Conservation (phyloP, 306 rosid genomes). For the Fagus crenata region DNA sequence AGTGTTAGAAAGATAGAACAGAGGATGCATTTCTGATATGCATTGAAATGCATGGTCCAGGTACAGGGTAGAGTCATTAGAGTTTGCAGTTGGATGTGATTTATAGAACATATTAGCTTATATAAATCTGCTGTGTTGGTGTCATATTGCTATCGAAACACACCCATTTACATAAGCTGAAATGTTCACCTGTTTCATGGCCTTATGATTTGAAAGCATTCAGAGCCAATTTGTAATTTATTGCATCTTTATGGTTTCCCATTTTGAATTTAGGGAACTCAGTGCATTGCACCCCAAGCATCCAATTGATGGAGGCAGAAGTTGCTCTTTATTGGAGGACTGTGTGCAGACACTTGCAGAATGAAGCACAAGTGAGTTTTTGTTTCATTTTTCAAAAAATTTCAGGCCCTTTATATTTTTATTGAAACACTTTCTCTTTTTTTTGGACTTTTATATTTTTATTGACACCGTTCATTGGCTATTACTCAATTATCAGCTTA, state of each 20-base stretch:
- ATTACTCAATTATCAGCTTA: too few species aligned
- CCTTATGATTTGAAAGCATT: neutral
- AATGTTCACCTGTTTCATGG: neutral
- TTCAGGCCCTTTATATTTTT: neutral
- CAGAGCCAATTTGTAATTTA: neutral
- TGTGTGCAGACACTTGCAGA: conserved; percentile 71
- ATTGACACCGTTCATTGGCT: too few species aligned
- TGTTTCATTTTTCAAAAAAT: neutral
- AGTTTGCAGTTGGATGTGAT: neutral
- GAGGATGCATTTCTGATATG: neutral
- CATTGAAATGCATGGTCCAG: neutral
- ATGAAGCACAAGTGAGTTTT: conserved; percentile 78
- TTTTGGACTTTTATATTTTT: too few species aligned
- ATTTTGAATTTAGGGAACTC: conserved; percentile 40
- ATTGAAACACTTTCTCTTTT: neutral
- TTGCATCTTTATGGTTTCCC: conserved; percentile 27
- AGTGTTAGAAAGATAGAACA: neutral
- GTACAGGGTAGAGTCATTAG: neutral
- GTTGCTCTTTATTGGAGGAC: conserved; percentile 85
- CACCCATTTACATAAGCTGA: neutral
- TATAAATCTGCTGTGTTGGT: neutral
- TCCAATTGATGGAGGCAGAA: conserved; percentile 84
- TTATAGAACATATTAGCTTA: neutral
- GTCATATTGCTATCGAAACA: neutral
- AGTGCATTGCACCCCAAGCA: conserved; percentile 38